phyloP scores from a whole-genome alignment of 169 alveolate species.

The Cystoisospora suis region DNA sequence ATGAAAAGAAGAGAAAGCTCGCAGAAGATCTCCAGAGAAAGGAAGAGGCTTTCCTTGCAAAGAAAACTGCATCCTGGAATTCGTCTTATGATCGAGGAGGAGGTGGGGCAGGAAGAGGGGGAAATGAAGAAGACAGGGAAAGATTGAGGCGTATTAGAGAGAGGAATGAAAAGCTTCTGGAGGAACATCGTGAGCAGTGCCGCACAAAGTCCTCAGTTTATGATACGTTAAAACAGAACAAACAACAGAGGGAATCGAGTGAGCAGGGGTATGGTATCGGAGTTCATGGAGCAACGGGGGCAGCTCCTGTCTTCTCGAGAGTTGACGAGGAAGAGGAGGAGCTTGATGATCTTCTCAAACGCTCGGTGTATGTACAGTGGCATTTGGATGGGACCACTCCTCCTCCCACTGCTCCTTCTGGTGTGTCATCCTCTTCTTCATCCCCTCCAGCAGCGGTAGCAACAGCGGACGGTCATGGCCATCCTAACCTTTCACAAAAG shows the following conservation, averaged over 20 bases:
- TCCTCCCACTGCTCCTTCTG: background rate
- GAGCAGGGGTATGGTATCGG: background rate
- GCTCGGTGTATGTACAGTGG: slow-evolving; percentile 58
- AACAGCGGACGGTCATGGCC: background rate
- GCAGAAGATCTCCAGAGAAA: slow-evolving; percentile 35
- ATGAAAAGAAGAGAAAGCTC: slow-evolving; percentile 1
- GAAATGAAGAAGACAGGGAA: background rate
- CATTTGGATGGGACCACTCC: background rate
- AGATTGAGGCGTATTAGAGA: slow-evolving; percentile 15
- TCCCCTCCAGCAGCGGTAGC: slow-evolving; percentile 13
- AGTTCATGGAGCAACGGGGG: background rate
- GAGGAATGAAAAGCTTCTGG: slow-evolving; percentile 2
- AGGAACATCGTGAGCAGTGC: slow-evolving; percentile 28
- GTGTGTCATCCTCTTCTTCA: background rate
- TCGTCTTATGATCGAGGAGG: no score
- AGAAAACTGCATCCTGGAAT: background rate
- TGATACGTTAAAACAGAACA: background rate
- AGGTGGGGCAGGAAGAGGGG: no score
- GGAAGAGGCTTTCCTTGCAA: slow-evolving; percentile 12
- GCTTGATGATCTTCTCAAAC: background rate
- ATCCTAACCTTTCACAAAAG: background rate
- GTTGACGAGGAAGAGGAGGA: slow-evolving; percentile 1
- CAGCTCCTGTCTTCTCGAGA: background rate
- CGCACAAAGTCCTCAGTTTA: background rate
- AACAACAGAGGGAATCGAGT: background rate